Percentiles rank a stretch among this genome's conserved stretches.
phyloP scores from a whole-genome alignment of 305 asterid genomes.

The Fraxinus sp. region DNA sequence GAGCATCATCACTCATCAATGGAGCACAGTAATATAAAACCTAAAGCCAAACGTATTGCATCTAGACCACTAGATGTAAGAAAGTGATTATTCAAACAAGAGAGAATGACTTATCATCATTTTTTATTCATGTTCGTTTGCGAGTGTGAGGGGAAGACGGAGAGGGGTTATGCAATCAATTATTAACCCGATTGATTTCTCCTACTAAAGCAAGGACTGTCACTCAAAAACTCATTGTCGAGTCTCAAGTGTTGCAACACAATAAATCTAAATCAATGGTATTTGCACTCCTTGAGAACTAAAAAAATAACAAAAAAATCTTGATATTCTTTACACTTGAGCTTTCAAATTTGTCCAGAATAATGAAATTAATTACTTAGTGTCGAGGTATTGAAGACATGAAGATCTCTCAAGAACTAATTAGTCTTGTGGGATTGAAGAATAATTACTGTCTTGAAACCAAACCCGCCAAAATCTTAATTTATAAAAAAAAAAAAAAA shows the following conservation, averaged over 20 bases:
- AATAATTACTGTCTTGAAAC: background rate
- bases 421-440: background rate
- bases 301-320: too few species aligned
- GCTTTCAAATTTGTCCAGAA: background rate
- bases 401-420: background rate
- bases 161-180: background rate
- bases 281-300: background rate
- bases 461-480: background rate
- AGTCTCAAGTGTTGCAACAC: background rate
- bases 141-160: background rate
- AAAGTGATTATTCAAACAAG: background rate
- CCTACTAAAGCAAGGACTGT: background rate
- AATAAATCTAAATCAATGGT: background rate
- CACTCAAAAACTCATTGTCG: background rate
- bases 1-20: conserved; percentile 9
- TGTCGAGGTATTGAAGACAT: background rate
- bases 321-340: background rate
- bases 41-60: background rate
- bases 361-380: background rate
- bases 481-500: background rate
- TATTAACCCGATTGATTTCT: background rate
- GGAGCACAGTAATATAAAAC: conserved; percentile 8
- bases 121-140: background rate
- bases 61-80: background rate
- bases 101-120: background rate